phyloP scores from a whole-genome alignment of 495 filamentous ascomycete species.

The Parachaetomium inaequale region DNA sequence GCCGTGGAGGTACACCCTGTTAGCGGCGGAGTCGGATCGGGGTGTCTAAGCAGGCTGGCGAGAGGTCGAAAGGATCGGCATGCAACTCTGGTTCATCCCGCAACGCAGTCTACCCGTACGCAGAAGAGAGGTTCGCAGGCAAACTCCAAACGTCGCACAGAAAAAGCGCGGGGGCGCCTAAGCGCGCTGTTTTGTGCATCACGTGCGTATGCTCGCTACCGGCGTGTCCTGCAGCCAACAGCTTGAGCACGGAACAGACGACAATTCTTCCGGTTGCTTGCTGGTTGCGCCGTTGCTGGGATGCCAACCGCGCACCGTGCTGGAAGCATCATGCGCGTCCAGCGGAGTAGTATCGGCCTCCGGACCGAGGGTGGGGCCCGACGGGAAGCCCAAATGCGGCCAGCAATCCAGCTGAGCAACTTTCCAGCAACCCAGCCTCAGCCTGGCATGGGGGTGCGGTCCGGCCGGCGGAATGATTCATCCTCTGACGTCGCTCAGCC shows the following conservation, averaged over 20 bases:
- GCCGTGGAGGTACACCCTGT: neutral
- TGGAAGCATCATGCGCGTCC: neutral
- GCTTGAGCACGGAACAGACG: no score
- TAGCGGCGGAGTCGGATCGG: no score
- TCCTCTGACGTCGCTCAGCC: conserved; percentile 7
- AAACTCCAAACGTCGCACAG: neutral
- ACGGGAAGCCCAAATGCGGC: neutral
- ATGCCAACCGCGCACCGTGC: no score
- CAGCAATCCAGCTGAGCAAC: neutral
- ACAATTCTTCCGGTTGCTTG: neutral
- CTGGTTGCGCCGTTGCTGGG: neutral
- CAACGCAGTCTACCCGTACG: no score
- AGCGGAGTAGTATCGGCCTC: neutral
- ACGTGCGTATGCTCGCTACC: no score
- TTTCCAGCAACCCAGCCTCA: conserved; percentile 8
- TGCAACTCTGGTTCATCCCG: no score
- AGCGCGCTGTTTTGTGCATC: neutral
- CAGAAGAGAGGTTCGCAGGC: neutral
- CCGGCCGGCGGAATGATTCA: conserved; percentile 9
- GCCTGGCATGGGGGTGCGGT: neutral
- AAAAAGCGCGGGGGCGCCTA: neutral
- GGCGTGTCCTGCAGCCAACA: no score
- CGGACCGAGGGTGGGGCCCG: neutral
- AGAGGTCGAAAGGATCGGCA: no score
- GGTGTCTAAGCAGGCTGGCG: no score